Base-by-base conservation (phyloP, 1,284 basidiomycete genomes). In the Peniophora sp. region DNA sequence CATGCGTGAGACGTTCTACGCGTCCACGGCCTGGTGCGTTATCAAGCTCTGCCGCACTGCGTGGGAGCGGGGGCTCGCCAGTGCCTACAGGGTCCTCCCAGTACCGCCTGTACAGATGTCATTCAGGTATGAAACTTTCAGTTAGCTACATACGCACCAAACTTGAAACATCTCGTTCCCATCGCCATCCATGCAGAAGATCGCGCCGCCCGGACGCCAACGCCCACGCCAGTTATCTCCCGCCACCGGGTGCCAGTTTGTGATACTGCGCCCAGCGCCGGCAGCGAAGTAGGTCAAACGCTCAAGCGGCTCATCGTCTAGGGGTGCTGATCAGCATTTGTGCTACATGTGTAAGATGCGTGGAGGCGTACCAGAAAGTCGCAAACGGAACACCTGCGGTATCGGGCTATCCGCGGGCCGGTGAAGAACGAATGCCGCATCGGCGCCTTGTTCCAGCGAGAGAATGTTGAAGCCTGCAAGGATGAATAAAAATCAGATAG, bases 101-200 rank as follows among this genome's bases (percentile, higher is more conserved):
- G 58, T 69, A 68, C 32, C 69, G 69, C 67, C 69, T 71, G n/a
- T 20, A 50, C 32, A 14, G 17, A 1, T 25, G 11, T 45, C n/a
- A 53, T 6, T 16, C 52, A 35, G 50, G 46, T 5, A 43, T 20
- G 9, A 14, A 25, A 43, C n/a, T 3, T 1, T 22, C 1, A 34
- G 3, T 16, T 20, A 41, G 24, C 16, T 39, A 22, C 12, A 49
- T 12, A 57, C 58, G 23, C 52, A 66, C 67, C 67, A 69, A 23
- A 69, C 60, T n/a, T 71, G 69, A 52, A 69, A 71, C 19, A 64
- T 61, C 34, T 69, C 67, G 41, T 69, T 70, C 32, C 69, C 69
- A 35, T 67, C 63, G 16, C 68, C 57, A 47, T 71, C 69, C 67
- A 71, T 71, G 3, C 56, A 52, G 59, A 71, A 62, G 39, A 71